A percentile compares a stretch with the other conserved stretches of the same genome.
Conservation (phyloP, 345 rosid species). For the Gossypium australe region DNA sequence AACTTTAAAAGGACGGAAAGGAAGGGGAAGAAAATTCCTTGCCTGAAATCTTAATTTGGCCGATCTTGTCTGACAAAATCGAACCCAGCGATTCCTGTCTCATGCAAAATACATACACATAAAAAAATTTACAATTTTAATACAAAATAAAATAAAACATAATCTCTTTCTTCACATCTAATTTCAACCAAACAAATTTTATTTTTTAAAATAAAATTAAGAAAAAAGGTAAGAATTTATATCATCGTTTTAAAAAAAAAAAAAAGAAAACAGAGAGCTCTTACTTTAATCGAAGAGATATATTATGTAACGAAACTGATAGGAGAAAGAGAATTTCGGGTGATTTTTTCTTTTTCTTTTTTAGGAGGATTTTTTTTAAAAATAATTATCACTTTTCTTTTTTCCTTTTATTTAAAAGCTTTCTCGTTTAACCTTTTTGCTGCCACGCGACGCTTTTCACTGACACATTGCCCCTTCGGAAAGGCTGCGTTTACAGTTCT, state of each 20-base stretch:
- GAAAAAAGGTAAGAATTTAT: neutral
- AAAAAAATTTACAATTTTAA: neutral
- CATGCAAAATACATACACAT: neutral
- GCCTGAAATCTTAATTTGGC: constrained; percentile 15
- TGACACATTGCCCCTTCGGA: too few species aligned
- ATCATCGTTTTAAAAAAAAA: neutral
- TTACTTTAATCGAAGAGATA: constrained; percentile 1
- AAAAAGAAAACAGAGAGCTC: neutral
- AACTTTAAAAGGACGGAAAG: too few species aligned
- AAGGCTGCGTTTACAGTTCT: too few species aligned
- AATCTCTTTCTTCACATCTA: neutral
- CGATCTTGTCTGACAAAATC: constrained; percentile 20
- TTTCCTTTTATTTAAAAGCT: too few species aligned
- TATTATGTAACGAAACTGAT: neutral
- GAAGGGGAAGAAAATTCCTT: neutral
- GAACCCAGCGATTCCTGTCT: constrained; percentile 20
- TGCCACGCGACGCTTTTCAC: too few species aligned
- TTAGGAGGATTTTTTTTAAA: too few species aligned
- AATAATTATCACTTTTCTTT: too few species aligned
- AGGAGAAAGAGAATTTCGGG: neutral
- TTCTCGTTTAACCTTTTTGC: too few species aligned
- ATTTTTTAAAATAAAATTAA: neutral
- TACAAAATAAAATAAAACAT: neutral
- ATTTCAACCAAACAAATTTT: neutral
- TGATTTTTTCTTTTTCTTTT: neutral